These are phyloP conservation scores for Coemansia sp. DNA, from an alignment of 192 early-diverging fungal genomes.

Conservation along the genomic window DNA sequence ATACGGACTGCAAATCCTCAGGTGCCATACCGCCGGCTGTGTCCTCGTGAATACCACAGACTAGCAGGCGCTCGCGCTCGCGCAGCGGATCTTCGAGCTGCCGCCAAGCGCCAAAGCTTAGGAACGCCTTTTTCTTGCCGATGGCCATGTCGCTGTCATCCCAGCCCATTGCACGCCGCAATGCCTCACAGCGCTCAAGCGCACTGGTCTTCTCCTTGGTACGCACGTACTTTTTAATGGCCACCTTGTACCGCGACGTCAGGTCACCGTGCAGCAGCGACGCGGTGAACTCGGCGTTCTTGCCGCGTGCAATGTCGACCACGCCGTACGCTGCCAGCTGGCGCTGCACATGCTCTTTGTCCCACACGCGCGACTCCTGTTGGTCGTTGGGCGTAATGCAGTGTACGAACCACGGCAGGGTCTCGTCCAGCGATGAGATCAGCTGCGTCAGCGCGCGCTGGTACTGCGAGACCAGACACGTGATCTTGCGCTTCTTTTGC, in stretches of 20 bases:
- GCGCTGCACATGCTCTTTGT: conserved; percentile 61
- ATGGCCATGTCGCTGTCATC: conserved; percentile 55
- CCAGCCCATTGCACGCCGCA: conserved; percentile 62
- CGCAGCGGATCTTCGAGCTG: conserved; percentile 77
- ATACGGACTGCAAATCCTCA: conserved; percentile 51
- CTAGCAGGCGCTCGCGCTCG: conserved; percentile 58
- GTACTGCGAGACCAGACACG: conserved; percentile 61
- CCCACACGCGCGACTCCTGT: conserved; percentile 55
- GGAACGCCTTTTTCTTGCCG: conserved; percentile 62
- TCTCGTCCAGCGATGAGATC: conserved; percentile 67
- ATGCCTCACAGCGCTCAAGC: conserved; percentile 45
- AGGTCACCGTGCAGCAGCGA: conserved; percentile 75
- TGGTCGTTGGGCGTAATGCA: conserved; percentile 72
- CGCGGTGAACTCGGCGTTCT: conserved; percentile 69
- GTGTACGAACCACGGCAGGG: conserved; percentile 73
- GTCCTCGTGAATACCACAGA: conserved; percentile 41
- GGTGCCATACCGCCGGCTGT: conserved; percentile 10
- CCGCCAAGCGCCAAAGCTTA: conserved; percentile 78
- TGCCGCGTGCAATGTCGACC: conserved; percentile 59
- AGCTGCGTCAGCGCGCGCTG: conserved; percentile 66
- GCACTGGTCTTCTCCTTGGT: conserved; percentile 47
- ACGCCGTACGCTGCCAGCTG: conserved; percentile 74
- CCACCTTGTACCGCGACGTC: conserved; percentile 62
- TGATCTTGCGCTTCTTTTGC: conserved; percentile 53
- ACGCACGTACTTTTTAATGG: conserved; percentile 54